Percentiles rank a stretch among this genome's conserved stretches.
Evolutionary conservation across 352 stramenopile genomes (phyloP).

Genomic region (Globisporangium parvum): DNA sequence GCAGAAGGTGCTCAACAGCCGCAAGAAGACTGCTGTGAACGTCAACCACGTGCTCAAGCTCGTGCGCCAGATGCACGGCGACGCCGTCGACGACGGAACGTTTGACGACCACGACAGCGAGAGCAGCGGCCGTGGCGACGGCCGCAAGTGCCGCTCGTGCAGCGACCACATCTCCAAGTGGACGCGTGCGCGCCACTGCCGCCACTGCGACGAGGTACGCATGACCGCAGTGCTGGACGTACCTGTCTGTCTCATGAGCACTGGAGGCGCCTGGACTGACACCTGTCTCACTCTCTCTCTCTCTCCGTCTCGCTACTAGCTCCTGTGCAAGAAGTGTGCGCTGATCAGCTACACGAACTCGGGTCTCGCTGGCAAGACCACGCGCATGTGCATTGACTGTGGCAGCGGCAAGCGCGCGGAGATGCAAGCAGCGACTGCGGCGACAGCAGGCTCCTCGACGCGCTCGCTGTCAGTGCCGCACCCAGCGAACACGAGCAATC

Average conservation of each 20-base stretch:
- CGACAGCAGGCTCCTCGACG: neutral
- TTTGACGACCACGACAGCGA: slow-evolving; percentile 11
- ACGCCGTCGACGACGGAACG: slow-evolving; percentile 8
- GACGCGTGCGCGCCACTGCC: slow-evolving; percentile 51
- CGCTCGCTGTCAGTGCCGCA: neutral
- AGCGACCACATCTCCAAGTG: slow-evolving; percentile 55
- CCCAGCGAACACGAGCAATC: neutral
- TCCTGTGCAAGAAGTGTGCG: slow-evolving; percentile 59
- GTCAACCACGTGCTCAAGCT: slow-evolving; percentile 68
- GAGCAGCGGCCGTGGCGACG: too few species aligned
- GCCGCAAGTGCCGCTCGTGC: slow-evolving; percentile 45
- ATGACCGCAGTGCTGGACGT: neutral
- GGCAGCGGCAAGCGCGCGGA: slow-evolving; percentile 12
- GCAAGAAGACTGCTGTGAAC: slow-evolving; percentile 40
- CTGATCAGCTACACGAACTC: slow-evolving; percentile 27
- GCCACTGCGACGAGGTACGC: slow-evolving; percentile 37
- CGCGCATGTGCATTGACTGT: slow-evolving; percentile 56
- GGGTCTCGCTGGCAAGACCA: slow-evolving; percentile 32
- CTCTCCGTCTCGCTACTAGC: slow-evolving; percentile 26
- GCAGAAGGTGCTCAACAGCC: slow-evolving; percentile 32
- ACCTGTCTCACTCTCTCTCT: neutral
- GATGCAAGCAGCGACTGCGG: neutral
- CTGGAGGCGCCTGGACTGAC: neutral
- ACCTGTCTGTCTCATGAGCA: neutral
- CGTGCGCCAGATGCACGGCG: slow-evolving; percentile 29